These are phyloP conservation scores for Podila verticillata DNA, from an alignment of 192 early-diverging fungal genomes.

Conservation along the genomic window DNA sequence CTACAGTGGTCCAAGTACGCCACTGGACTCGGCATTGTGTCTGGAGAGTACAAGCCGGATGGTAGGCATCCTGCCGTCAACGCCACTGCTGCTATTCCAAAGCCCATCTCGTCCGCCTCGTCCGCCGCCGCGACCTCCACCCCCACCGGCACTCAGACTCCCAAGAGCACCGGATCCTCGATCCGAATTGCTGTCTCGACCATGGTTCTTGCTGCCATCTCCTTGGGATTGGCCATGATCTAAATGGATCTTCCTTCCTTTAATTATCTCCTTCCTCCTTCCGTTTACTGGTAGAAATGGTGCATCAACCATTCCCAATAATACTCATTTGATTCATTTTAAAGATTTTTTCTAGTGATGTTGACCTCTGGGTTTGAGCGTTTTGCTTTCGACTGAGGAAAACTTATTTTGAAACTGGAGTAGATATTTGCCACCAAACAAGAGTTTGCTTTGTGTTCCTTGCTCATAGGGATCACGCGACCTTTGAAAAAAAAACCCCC, in stretches of 20 bases:
- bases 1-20: conserved; percentile 12
- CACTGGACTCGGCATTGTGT: conserved; percentile 21
- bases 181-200: conserved; percentile 26
- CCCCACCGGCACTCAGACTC: background rate
- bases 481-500: too few relatives aligned
- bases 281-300: too few relatives aligned
- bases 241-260: background rate
- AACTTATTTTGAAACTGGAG: too few relatives aligned
- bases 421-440: too few relatives aligned
- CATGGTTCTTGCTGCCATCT: conserved; percentile 15
- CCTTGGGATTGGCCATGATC: conserved; percentile 32
- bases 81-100: background rate
- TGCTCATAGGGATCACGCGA: too few relatives aligned
- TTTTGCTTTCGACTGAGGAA: too few relatives aligned
- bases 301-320: too few relatives aligned
- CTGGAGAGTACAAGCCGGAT: conserved; percentile 26
- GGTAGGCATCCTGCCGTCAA: conserved; percentile 5
- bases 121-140: background rate
- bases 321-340: too few relatives aligned
- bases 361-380: too few relatives aligned
- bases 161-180: conserved; percentile 2
- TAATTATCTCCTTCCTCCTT: too few relatives aligned
- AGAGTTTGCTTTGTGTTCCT: too few relatives aligned
- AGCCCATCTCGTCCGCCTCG: background rate
- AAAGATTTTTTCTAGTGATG: too few relatives aligned